Conservation (phyloP, 768 basidiomycete species). For the Mycena amicta region DNA sequence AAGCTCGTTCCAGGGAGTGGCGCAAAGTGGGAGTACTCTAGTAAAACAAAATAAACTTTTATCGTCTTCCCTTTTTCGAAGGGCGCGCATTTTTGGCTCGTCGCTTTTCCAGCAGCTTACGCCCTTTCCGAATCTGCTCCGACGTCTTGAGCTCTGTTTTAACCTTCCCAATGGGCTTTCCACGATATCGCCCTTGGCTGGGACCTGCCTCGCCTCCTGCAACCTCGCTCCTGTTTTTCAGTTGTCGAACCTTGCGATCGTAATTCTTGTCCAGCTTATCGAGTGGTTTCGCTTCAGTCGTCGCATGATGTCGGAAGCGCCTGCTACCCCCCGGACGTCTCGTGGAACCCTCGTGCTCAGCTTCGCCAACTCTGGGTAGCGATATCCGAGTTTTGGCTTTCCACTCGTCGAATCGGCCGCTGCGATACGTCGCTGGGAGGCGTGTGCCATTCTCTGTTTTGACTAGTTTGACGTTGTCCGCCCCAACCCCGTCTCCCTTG, state of each 20-base stretch:
- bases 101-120: constrained; percentile 65
- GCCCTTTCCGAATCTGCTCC: constrained; percentile 82
- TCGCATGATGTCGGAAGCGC: constrained; percentile 75
- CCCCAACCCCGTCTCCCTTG: constrained; percentile 79
- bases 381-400: constrained; percentile 72
- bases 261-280: constrained; percentile 75
- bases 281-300: constrained; percentile 67
- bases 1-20: constrained; percentile 63
- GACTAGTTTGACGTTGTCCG: constrained; percentile 93
- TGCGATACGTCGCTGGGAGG: constrained; percentile 89
- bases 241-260: constrained; percentile 69
- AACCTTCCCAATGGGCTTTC: constrained; percentile 63
- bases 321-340: constrained; percentile 46
- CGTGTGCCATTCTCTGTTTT: constrained; percentile 90
- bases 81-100: constrained; percentile 84
- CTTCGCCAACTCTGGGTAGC: constrained; percentile 83
- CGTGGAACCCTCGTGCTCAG: constrained; percentile 52
- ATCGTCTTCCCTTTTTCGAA: constrained; percentile 43
- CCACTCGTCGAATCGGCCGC: constrained; percentile 96
- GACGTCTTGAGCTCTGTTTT: constrained; percentile 85
- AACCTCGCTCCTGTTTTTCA: constrained; percentile 56
- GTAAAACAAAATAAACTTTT: constrained; percentile 12
- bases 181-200: constrained; percentile 53
- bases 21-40: constrained; percentile 81
- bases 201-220: constrained; percentile 27